These are phyloP conservation scores for Fusarium camptoceras DNA, from an alignment of 2,329 filamentous ascomycete species.

Conservation along the genomic window DNA sequence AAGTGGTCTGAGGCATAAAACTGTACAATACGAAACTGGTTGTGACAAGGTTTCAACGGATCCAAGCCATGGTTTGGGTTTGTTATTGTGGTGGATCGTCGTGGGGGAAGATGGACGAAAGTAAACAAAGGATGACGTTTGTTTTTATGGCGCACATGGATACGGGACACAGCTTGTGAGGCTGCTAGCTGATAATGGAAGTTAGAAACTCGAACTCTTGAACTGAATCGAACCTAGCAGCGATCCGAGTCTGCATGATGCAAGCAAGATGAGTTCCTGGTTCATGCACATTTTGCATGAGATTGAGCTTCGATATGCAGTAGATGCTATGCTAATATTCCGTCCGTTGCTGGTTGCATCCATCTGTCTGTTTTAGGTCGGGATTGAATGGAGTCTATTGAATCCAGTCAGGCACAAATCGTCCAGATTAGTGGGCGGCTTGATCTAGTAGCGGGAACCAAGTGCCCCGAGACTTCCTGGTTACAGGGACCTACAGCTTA, in stretches of 20 bases:
- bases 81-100: slow-evolving; percentile 32
- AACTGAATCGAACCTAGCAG: slow-evolving; percentile 5
- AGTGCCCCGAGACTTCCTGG: slow-evolving; percentile 20
- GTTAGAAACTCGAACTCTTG: background rate
- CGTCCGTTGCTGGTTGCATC: slow-evolving; percentile 16
- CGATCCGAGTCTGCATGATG: slow-evolving; percentile 22
- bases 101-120: slow-evolving; percentile 31
- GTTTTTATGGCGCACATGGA: slow-evolving; percentile 36
- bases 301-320: slow-evolving; percentile 33
- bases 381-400: slow-evolving; percentile 17
- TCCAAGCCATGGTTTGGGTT: slow-evolving; percentile 20
- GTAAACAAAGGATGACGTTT: slow-evolving; percentile 45
- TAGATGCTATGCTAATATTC: background rate
- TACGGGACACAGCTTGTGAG: slow-evolving; percentile 3
- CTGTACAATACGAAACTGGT: slow-evolving; percentile 9
- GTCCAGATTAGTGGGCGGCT: background rate
- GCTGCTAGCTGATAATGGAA: background rate
- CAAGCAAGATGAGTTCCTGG: slow-evolving; percentile 21
- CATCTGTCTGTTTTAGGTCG: slow-evolving; percentile 14
- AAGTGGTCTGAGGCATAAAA: slow-evolving; percentile 22
- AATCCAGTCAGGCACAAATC: slow-evolving; percentile 3
- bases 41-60: slow-evolving; percentile 30
- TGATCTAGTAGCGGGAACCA: slow-evolving; percentile 29
- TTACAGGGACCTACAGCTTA: slow-evolving; percentile 25
- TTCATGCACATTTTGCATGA: slow-evolving; percentile 38